Percentiles rank a stretch among this genome's conserved stretches.
Evolutionary conservation across 208 protist genomes (phyloP).

Genomic region (Acanthamoeba lenticulata): DNA sequence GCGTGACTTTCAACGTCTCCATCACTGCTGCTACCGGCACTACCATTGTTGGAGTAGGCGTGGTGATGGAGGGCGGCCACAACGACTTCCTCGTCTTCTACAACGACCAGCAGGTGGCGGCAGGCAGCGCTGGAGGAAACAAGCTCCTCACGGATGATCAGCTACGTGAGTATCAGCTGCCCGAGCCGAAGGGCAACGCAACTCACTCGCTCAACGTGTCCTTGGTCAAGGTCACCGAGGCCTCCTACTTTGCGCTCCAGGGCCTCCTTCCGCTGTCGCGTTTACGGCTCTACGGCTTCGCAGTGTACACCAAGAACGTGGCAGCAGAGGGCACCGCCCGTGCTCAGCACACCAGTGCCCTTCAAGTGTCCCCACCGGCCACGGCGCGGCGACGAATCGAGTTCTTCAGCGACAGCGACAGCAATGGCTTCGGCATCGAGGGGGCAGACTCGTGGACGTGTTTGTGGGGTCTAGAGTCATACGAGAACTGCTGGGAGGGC

Average conservation of each 20-base stretch:
- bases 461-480: background rate
- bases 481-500: slow-evolving; percentile 53
- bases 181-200: background rate
- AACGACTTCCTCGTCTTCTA: slow-evolving; percentile 62
- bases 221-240: slow-evolving; percentile 24
- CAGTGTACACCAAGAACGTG: background rate
- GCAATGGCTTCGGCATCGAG: slow-evolving; percentile 40
- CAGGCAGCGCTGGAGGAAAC: background rate
- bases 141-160: slow-evolving; percentile 30
- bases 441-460: slow-evolving; percentile 28
- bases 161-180: slow-evolving; percentile 10
- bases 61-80: slow-evolving; percentile 53
- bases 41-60: background rate
- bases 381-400: slow-evolving; percentile 14
- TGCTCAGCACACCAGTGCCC: background rate
- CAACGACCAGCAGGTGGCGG: background rate
- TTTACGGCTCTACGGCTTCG: slow-evolving; percentile 25
- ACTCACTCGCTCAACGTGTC: background rate
- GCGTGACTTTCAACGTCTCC: background rate
- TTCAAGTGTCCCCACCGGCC: too few relatives aligned
- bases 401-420: slow-evolving; percentile 41
- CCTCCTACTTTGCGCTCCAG: slow-evolving; percentile 24
- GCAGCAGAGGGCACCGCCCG: background rate
- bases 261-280: slow-evolving; percentile 1
- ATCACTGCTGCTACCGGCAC: background rate